A percentile compares a stretch with the other conserved stretches of the same genome.
These are phyloP conservation scores for Geosmithia putterillii DNA, from an alignment of 2,329 filamentous ascomycete genomes.

Conservation along the genomic window DNA sequence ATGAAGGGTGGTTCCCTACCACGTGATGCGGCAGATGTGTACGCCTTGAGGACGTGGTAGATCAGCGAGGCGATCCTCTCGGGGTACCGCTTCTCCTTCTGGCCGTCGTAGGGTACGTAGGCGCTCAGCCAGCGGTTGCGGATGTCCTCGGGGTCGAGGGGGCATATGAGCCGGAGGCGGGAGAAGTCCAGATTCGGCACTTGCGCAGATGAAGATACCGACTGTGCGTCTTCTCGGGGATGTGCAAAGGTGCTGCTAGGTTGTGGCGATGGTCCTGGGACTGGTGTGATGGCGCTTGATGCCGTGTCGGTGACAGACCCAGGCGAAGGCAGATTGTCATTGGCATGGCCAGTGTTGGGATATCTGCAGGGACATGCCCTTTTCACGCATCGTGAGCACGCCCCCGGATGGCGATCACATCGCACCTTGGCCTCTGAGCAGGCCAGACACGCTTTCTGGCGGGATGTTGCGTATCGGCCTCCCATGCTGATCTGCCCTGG, in stretches of 20 bases:
- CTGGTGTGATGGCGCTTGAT: not conserved
- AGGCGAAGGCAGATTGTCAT: not conserved
- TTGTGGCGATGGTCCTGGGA: too few relatives aligned
- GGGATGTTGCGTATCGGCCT: slow-evolving; percentile 17
- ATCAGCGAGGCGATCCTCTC: slow-evolving; percentile 23
- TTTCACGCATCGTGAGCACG: slow-evolving; percentile 18
- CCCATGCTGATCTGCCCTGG: too few relatives aligned
- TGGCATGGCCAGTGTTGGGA: slow-evolving; percentile 2
- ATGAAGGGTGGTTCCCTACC: slow-evolving; percentile 31
- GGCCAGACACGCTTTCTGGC: slow-evolving; percentile 24
- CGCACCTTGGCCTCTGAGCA: slow-evolving; percentile 25
- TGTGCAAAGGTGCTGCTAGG: not conserved
- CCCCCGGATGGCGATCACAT: slow-evolving; percentile 20
- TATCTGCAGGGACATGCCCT: slow-evolving; percentile 18
- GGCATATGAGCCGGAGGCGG: slow-evolving; percentile 21
- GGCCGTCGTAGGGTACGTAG: slow-evolving; percentile 29
- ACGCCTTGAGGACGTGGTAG: slow-evolving; percentile 28
- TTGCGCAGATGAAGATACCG: not conserved
- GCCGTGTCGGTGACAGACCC: not conserved
- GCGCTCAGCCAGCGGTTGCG: slow-evolving; percentile 34
- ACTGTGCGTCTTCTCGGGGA: not conserved
- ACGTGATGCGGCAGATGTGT: slow-evolving; percentile 20
- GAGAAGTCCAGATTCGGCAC: slow-evolving; percentile 17
- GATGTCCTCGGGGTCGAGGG: slow-evolving; percentile 32
- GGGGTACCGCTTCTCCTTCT: slow-evolving; percentile 28